Evolutionary conservation across 495 filamentous ascomycete genomes (phyloP), one percentile per base, ranked within the genome.

Genomic region (Lentithecium fluviatile): DNA sequence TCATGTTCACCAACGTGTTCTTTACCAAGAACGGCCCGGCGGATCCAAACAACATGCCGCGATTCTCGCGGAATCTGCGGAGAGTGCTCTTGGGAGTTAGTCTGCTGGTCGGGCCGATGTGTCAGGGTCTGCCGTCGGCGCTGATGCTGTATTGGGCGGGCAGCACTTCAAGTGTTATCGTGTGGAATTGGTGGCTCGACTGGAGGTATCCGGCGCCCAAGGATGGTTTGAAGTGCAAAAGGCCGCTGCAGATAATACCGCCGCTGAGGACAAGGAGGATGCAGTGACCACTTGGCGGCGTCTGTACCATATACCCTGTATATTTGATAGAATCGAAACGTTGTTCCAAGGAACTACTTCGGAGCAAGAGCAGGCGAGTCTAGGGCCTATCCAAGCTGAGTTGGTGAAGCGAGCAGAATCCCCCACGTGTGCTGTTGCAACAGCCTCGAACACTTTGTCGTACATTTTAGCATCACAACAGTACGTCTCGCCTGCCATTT

Each of bases 1-100:
- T 67, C 32, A 67, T 63, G 59, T 56, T 67, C 13, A 29, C 38
- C n/a, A 67, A 63, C 34, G 34, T 67, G 19, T 67, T 17, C 24
- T 24, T 40, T 8, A 36, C 13, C 21, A 58, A 38, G 10, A 57
- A 52, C 26, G 26, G 15, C 1, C 24, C 46, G 1, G 13, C 12
- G n/a, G 42, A n/a, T 5, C n/a, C 24, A 0, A 51, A 37, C 15
- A 36, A 56, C 0, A 24, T 43, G 13, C 43, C 23, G 11, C 29
- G 36, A 26, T 8, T 4, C 1, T 29, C 17, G 5, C 20, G 24
- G 3, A 26, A 4, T 45, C 2, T 43, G 2, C 1, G 56, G 29
- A 52, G 21, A 40, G 12, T 43, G 13, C n/a, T 60, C 15, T 6
- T 60, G 19, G 21, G 17, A 7, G 20, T 60, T 17, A 45, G 43